phyloP scores from a whole-genome alignment of 225 moss, liverwort and hornwort genomes.

The Bryoerythrophyllum caledonicum region DNA sequence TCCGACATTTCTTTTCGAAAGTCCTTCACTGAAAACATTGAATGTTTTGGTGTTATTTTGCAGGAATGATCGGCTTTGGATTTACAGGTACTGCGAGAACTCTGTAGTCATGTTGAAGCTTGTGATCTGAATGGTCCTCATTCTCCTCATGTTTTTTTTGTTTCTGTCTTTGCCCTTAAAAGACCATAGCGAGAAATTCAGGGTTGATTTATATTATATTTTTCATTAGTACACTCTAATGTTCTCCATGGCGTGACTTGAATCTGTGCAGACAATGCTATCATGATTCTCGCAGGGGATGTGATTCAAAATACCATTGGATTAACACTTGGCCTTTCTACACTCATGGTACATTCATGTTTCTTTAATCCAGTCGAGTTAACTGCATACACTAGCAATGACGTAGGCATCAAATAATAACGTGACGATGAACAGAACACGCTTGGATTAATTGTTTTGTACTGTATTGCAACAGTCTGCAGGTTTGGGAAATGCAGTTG shows the following conservation, averaged over 20 bases:
- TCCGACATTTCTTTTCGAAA: background rate
- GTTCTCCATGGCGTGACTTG: slow-evolving; percentile 3
- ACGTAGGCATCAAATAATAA: background rate
- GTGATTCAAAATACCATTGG: slow-evolving; percentile 73
- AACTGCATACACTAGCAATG: background rate
- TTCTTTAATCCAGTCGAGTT: slow-evolving; percentile 1
- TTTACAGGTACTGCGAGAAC: slow-evolving; percentile 50
- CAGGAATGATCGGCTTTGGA: slow-evolving; percentile 79
- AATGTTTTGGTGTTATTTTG: slow-evolving; percentile 26
- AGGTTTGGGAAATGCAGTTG: slow-evolving; percentile 69
- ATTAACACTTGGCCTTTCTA: slow-evolving; percentile 56
- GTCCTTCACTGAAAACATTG: background rate
- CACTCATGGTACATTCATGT: slow-evolving; percentile 48
- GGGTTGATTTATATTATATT: background rate
- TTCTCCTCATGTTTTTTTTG: background rate
- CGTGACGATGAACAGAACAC: background rate
- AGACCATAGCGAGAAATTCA: background rate
- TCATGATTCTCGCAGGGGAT: slow-evolving; percentile 81
- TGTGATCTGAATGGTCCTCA: background rate
- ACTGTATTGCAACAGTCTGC: slow-evolving; percentile 50
- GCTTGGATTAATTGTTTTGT: slow-evolving; percentile 6
- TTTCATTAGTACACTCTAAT: background rate
- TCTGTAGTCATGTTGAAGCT: background rate
- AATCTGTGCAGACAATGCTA: slow-evolving; percentile 61
- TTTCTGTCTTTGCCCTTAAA: background rate